A percentile compares a stretch with the other conserved stretches of the same genome.
Conservation (phyloP, 148 eudicot species). For the Talinum fruticosum region DNA sequence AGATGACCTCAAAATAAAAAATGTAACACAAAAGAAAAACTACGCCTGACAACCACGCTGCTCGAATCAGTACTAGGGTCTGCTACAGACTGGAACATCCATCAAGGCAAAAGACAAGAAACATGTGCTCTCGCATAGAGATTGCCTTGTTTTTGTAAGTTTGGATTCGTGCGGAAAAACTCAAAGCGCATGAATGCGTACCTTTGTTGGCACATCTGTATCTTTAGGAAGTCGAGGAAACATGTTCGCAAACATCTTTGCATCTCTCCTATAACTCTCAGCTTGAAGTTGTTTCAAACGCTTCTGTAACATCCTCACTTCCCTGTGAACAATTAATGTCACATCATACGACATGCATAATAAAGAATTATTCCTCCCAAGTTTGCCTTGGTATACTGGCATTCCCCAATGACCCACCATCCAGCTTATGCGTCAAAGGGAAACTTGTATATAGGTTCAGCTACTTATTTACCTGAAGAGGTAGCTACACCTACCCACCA, state of each 20-base stretch:
- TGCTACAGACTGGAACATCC: too few species aligned
- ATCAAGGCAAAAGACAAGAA: too few species aligned
- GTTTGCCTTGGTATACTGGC: background rate
- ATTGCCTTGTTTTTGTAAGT: too few species aligned
- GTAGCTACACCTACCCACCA: too few species aligned
- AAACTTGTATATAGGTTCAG: background rate
- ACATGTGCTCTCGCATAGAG: too few species aligned
- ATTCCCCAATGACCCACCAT: background rate
- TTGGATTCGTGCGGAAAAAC: background rate
- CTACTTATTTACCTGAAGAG: too few species aligned
- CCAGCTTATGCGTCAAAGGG: background rate
- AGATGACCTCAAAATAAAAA: too few species aligned
- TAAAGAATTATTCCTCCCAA: background rate
- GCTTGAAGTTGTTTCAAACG: conserved; percentile 51
- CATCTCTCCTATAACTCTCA: conserved; percentile 54
- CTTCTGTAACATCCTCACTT: conserved; percentile 50
- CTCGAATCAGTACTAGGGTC: too few species aligned
- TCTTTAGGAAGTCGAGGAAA: conserved; percentile 43
- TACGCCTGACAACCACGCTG: too few species aligned
- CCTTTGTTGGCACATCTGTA: conserved; percentile 35
- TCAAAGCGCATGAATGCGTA: background rate
- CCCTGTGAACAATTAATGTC: conserved; percentile 35
- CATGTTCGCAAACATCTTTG: conserved; percentile 55
- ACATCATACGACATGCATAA: background rate
- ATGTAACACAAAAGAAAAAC: too few species aligned